Base-by-base conservation (phyloP, 1,284 basidiomycete genomes). In the Irpex rosettiformis region DNA sequence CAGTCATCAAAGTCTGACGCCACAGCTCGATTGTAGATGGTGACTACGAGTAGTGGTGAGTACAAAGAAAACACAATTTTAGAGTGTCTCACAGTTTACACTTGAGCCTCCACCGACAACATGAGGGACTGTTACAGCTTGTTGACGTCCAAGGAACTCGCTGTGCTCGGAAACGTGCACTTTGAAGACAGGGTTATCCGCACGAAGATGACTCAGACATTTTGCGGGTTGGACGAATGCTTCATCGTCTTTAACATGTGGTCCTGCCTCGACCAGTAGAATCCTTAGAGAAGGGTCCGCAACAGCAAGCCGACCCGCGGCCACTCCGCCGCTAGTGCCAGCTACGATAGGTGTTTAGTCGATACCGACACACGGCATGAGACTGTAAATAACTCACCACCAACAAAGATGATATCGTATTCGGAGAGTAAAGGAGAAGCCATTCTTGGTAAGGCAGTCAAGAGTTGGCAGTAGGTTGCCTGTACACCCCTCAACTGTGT, bases 1-100 rank as follows among this genome's bases (percentile, higher is more conserved):
- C 81, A 83, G 58, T 78, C 79, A 56, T 84, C 79, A 55, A 78
- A 84, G 64, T 84, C 82, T 3, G 82, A 82, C n/a, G 79, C 75
- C 10, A 78, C 69, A 1, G 79, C 75, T 11, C 83, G 77, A 21
- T 75, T 79, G 58, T 84, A 85, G 66, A 79, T 73, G 60, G 75
- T 72, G 61, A 65, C 67, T 69, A 22, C 59, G n/a, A 55, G 56
- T 45, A 13, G 4, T 29, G 2, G 18, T 37, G 11, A 51, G 22
- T 8, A 45, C 2, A n/a, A 6, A 57, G 8, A 30, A 13, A 24
- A 13, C n/a, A 7, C 33, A 29, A 30, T 2, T 11, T 13, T 3
- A 40, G 4, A n/a, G n/a, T 43, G n/a, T 62, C 80, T 54, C 55
- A 83, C 84, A 84, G 61, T 86, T 84, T 7, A 85, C 75, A 56